Evolutionary conservation across 2,329 filamentous ascomycete genomes (phyloP), one percentile per base, ranked within the genome.

Genomic region (Verticillium zaregamsianum): DNA sequence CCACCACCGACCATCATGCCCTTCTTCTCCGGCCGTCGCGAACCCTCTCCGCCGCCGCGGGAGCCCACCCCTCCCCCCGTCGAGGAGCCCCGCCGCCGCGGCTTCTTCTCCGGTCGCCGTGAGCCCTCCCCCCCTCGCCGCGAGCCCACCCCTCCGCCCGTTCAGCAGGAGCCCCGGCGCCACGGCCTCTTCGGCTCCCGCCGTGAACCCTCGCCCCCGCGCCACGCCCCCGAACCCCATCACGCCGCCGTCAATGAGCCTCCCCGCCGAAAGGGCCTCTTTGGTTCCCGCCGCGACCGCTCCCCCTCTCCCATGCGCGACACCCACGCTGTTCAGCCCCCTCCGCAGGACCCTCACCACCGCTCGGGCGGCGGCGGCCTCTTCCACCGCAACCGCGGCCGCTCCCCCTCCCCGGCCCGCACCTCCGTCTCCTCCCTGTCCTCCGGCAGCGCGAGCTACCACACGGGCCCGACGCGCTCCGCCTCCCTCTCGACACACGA

Each of bases 201-300:
- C 39, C 70, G 68, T 40, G 69, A 74, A 31, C 69, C 70, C 15
- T 64, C 68, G 0, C 71, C 70, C 64, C 74, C 72, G 9, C 70
- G 71, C 59, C 68, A 68, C 20, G 65, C 72, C 66, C 70, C 68
- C n/a, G 66, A 64, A 25, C 69, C 69, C 12, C 65, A 68, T 40
- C 67, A 73, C 66, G 64, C 67, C 59, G 66, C 69, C 45, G 67
- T 70, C 17, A 20, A 25, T 33, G 63, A 72, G 54, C 66, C 64
- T 32, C 55, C 57, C 6, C 65, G 63, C 56, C 69, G 69, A 61
- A 65, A 65, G 14, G 72, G 77, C 60, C 71, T 79, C 67, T 79
- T 80, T 66, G 67, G 71, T 59, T 52, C 45, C 45, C 45, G n/a
- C 11, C 66, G 69, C 57, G 73, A 69, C 25, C 73, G 70, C 40